Conservation (phyloP, 345 rosid species). For the Syzygium aromaticum region DNA sequence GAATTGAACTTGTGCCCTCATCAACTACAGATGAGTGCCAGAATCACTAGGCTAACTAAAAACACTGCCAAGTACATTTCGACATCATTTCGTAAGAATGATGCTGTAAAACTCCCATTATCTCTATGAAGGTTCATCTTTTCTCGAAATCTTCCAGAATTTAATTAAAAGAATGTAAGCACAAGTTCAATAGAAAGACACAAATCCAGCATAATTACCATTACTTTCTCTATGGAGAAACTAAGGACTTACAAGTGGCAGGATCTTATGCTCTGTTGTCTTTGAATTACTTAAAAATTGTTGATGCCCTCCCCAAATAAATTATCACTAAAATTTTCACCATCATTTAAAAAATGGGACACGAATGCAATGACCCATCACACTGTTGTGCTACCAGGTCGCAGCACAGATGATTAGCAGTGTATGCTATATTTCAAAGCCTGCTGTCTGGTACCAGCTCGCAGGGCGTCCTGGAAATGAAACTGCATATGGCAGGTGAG, state of each 20-base stretch:
- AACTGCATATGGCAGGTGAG: neutral
- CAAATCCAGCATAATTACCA: neutral
- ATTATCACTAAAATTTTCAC: neutral
- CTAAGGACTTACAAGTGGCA: neutral
- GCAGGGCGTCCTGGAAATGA: neutral
- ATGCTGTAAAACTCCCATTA: neutral
- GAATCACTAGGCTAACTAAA: neutral
- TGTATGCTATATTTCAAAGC: neutral
- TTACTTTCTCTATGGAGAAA: neutral
- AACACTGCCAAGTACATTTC: neutral
- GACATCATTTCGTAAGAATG: neutral
- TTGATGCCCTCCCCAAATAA: neutral
- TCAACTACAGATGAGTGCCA: neutral
- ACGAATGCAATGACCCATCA: neutral
- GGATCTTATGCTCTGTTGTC: neutral
- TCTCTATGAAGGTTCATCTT: neutral
- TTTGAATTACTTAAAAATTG: neutral
- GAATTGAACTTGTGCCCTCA: neutral
- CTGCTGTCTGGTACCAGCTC: neutral
- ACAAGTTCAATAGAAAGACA: neutral
- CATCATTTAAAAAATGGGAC: neutral
- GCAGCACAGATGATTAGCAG: neutral
- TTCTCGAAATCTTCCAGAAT: neutral
- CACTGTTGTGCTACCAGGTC: neutral
- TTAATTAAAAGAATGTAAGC: neutral